Evolutionary conservation across 2,329 filamentous ascomycete species (phyloP).

Genomic region (Taxawa tesnikishii): DNA sequence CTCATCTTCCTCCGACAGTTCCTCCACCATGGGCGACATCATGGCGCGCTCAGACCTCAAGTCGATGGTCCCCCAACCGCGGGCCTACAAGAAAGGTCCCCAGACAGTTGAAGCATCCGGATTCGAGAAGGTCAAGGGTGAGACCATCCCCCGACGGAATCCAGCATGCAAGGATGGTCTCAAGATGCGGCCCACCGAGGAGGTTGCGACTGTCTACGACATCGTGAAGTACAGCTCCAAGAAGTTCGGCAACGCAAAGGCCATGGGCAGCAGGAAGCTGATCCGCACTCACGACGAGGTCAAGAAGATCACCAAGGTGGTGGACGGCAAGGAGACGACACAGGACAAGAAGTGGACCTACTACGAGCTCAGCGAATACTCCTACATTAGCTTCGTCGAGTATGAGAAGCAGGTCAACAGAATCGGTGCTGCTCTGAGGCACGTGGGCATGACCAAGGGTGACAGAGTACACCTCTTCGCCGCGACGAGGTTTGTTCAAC

Average conservation of each 20-base stretch:
- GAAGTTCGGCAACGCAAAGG: constrained; percentile 40
- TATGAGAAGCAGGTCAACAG: constrained; percentile 60
- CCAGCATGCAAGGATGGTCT: constrained; percentile 59
- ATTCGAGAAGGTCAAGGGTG: constrained; percentile 57
- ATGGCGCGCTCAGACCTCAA: constrained; percentile 30
- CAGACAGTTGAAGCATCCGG: constrained; percentile 64
- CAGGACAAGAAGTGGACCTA: constrained; percentile 87
- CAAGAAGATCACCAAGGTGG: constrained; percentile 80
- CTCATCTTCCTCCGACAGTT: constrained; percentile 1
- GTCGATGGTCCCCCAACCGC: constrained; percentile 34
- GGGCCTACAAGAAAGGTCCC: constrained; percentile 50
- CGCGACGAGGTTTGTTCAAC: no score
- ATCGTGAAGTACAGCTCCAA: constrained; percentile 58
- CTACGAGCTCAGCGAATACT: constrained; percentile 70
- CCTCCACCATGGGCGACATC: constrained; percentile 18
- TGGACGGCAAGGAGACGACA: constrained; percentile 67
- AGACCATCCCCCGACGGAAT: constrained; percentile 74
- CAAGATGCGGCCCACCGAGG: constrained; percentile 50
- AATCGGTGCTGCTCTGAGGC: constrained; percentile 60
- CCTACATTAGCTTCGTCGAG: constrained; percentile 66
- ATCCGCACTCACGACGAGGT: constrained; percentile 69
- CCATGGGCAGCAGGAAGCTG: constrained; percentile 55
- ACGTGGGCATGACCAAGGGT: constrained; percentile 55
- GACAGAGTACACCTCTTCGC: constrained; percentile 73
- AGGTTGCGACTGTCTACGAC: constrained; percentile 67